Conservation (phyloP, 495 filamentous ascomycete species). For the Hypoxylon fuscum region DNA sequence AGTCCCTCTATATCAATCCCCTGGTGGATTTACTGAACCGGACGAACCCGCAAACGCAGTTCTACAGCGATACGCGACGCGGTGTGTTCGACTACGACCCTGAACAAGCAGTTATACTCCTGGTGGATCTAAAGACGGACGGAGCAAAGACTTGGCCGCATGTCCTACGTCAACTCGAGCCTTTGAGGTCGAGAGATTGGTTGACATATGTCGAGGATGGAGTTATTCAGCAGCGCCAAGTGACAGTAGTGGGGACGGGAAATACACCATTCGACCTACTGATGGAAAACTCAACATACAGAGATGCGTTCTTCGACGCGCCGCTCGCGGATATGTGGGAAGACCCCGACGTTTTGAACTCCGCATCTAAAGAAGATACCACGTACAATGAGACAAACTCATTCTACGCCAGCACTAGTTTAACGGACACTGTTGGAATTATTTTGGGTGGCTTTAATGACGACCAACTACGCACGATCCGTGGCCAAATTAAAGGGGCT, state of each 20-base stretch:
- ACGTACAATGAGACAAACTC: conserved; percentile 59
- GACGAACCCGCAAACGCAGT: conserved; percentile 60
- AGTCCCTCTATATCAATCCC: conserved; percentile 71
- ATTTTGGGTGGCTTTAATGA: conserved; percentile 55
- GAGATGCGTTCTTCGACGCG: conserved; percentile 76
- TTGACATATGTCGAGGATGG: conserved; percentile 66
- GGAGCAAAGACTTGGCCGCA: conserved; percentile 59
- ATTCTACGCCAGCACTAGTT: conserved; percentile 63
- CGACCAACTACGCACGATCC: conserved; percentile 67
- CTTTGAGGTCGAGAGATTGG: conserved; percentile 69
- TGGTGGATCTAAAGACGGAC: conserved; percentile 76
- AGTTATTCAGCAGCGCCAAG: conserved; percentile 59
- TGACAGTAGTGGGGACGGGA: conserved; percentile 85
- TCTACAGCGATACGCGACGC: conserved; percentile 52
- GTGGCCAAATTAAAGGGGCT: conserved; percentile 72
- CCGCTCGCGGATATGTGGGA: conserved; percentile 59
- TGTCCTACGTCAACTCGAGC: conserved; percentile 69
- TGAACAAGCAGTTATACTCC: conserved; percentile 70
- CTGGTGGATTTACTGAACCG: conserved; percentile 64
- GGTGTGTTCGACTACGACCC: conserved; percentile 71
- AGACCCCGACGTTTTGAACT: conserved; percentile 30
- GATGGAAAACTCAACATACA: conserved; percentile 56
- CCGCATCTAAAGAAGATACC: conserved; percentile 22
- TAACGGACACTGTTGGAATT: conserved; percentile 56
- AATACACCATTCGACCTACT: conserved; percentile 74